Conservation (phyloP, 148 eudicot species). For the Euryodendron excelsum region DNA sequence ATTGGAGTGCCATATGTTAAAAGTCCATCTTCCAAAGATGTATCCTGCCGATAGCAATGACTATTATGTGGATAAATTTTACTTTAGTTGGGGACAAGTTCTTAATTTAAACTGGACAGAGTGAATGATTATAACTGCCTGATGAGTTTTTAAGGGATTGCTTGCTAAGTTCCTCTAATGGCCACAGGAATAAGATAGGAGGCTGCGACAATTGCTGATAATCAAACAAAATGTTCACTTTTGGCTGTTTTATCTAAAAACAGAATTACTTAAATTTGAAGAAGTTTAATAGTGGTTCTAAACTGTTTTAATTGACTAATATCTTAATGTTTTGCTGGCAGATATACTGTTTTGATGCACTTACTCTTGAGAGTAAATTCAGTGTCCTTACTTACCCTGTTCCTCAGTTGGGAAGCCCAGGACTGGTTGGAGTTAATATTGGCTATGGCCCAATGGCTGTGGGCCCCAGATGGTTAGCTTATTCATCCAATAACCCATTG, state of each 20-base stretch:
- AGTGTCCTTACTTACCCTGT: slow-evolving; percentile 92
- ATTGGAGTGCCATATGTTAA: neutral
- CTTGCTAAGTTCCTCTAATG: slow-evolving; percentile 1
- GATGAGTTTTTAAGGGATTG: neutral
- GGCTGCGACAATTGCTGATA: neutral
- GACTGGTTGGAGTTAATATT: slow-evolving; percentile 58
- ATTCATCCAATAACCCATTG: slow-evolving; percentile 79
- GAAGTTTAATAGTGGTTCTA: neutral
- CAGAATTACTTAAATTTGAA: neutral
- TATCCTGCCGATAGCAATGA: neutral
- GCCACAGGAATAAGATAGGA: neutral
- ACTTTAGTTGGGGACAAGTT: neutral
- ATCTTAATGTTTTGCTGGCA: slow-evolving; percentile 32
- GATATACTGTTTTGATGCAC: slow-evolving; percentile 93
- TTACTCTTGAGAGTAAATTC: slow-evolving; percentile 83
- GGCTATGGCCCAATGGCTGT: slow-evolving; percentile 98
- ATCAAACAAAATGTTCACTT: neutral
- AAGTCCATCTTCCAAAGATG: neutral
- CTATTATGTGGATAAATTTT: neutral
- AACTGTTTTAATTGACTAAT: slow-evolving; percentile 6
- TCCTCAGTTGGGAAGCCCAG: slow-evolving; percentile 72
- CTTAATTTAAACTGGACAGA: neutral
- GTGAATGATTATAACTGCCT: neutral
- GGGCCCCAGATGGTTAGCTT: slow-evolving; percentile 96
- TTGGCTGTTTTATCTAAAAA: neutral